A percentile compares a stretch with the other conserved stretches of the same genome.
phyloP scores from a whole-genome alignment of 2,329 filamentous ascomycete genomes.

The Colletotrichum cordylinicola region DNA sequence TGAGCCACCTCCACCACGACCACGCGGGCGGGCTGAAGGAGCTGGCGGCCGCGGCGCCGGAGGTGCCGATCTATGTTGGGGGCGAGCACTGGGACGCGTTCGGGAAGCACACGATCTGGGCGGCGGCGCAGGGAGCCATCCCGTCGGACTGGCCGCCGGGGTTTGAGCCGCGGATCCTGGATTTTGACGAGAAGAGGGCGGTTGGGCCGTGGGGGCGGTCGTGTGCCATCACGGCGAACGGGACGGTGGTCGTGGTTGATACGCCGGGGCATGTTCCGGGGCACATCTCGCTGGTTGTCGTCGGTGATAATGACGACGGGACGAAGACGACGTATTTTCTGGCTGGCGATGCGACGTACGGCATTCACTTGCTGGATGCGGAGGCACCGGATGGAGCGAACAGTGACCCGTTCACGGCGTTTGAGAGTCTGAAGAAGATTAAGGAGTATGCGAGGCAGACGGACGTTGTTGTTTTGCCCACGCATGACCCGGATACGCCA shows the following conservation, averaged over 20 bases:
- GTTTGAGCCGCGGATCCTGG: constrained; percentile 33
- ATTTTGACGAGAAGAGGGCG: constrained; percentile 23
- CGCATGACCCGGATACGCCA: constrained; percentile 27
- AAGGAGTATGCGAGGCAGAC: constrained; percentile 32
- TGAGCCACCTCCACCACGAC: constrained; percentile 35
- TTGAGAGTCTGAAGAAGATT: constrained; percentile 33
- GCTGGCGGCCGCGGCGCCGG: constrained; percentile 27
- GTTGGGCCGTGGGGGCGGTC: constrained; percentile 34
- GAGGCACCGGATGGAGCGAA: constrained; percentile 38
- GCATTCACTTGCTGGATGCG: constrained; percentile 31
- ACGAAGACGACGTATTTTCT: constrained; percentile 30
- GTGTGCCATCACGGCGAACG: constrained; percentile 33
- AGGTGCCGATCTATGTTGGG: constrained; percentile 30
- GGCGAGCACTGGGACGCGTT: constrained; percentile 33
- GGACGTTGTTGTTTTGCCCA: constrained; percentile 30
- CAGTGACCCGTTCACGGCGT: constrained; percentile 30
- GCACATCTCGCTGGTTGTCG: constrained; percentile 32
- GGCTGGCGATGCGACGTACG: constrained; percentile 36
- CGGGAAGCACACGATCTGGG: constrained; percentile 29
- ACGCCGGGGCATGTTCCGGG: constrained; percentile 40
- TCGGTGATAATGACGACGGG: constrained; percentile 8
- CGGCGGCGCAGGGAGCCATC: constrained; percentile 31
- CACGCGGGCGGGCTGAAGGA: constrained; percentile 29
- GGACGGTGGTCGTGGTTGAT: constrained; percentile 32
- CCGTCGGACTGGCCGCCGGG: constrained; percentile 35